Conservation (phyloP, 768 basidiomycete genomes). For the Boletus rubescentipes region DNA sequence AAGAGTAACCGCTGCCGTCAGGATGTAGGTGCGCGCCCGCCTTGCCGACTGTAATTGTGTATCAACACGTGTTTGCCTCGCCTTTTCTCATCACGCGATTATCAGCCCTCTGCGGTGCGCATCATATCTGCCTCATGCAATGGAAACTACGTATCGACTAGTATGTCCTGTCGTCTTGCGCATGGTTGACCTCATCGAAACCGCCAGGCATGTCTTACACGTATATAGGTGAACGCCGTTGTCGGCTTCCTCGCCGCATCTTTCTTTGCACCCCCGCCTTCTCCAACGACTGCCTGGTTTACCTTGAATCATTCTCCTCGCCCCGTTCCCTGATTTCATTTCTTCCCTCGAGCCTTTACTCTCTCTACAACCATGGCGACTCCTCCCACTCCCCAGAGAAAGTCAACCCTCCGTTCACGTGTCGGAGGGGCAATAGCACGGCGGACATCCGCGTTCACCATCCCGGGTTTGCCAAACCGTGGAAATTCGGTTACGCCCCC, state of each 20-base stretch:
- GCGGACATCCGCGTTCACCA: constrained; percentile 55
- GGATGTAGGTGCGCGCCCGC: constrained; percentile 12
- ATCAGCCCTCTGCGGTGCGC: constrained; percentile 32
- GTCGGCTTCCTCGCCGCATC: constrained; percentile 20
- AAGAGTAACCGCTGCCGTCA: constrained; percentile 2
- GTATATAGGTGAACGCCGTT: constrained; percentile 29
- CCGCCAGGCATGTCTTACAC: constrained; percentile 31
- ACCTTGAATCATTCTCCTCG: constrained; percentile 6
- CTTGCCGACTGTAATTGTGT: constrained; percentile 5
- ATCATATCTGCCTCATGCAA: constrained; percentile 30
- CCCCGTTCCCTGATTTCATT: constrained; percentile 8
- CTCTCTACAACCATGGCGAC: constrained; percentile 28
- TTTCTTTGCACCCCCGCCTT: constrained; percentile 23
- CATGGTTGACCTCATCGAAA: constrained; percentile 37
- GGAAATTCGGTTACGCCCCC: constrained; percentile 24
- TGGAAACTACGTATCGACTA: constrained; percentile 18
- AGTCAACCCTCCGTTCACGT: constrained; percentile 51
- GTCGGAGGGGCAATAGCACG: constrained; percentile 61
- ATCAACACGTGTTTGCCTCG: constrained; percentile 34
- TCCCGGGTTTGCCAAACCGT: constrained; percentile 37
- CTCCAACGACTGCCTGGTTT: constrained; percentile 7
- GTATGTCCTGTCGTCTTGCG: constrained; percentile 25
- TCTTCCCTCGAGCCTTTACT: neutral
- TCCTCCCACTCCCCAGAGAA: constrained; percentile 35
- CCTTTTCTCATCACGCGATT: constrained; percentile 33